Conservation (phyloP, 108 stramenopile species). For the Cylindrotheca fusiformis region DNA sequence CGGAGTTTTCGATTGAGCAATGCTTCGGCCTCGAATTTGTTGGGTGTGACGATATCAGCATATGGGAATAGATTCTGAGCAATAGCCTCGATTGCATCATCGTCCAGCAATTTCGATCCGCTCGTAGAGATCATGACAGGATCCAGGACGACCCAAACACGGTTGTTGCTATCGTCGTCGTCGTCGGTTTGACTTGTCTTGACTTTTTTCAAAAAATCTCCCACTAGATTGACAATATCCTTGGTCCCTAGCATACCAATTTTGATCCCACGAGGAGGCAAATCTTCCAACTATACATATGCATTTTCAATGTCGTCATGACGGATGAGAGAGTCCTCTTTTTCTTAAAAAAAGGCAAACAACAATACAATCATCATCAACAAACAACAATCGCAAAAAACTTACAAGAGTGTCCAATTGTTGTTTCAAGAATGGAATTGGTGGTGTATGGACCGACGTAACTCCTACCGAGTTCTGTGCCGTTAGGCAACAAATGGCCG, state of each 20-base stretch:
- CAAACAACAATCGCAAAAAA: no score
- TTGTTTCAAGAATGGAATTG: constrained; percentile 44
- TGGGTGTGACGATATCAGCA: constrained; percentile 86
- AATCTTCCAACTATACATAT: no score
- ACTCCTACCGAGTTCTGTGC: constrained; percentile 84
- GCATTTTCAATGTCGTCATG: no score
- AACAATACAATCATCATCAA: no score
- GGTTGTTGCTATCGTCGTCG: neutral
- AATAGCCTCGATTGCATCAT: constrained; percentile 69
- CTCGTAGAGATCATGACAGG: constrained; percentile 93
- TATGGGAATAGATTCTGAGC: constrained; percentile 74
- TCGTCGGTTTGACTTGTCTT: no score
- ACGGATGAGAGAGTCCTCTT: no score
- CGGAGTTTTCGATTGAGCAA: constrained; percentile 56
- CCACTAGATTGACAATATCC: constrained; percentile 69
- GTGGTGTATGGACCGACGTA: constrained; percentile 62
- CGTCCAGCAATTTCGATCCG: constrained; percentile 80
- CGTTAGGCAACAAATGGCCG: constrained; percentile 89
- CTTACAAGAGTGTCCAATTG: constrained; percentile 63
- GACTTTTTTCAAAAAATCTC: constrained; percentile 46
- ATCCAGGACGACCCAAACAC: constrained; percentile 84
- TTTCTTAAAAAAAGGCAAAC: no score
- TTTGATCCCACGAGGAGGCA: constrained; percentile 84
- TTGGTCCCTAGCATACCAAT: constrained; percentile 88
- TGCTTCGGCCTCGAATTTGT: constrained; percentile 91